Evolutionary conservation across 1,284 basidiomycete species (phyloP).

Genomic region (Leucoagaricus sp.): DNA sequence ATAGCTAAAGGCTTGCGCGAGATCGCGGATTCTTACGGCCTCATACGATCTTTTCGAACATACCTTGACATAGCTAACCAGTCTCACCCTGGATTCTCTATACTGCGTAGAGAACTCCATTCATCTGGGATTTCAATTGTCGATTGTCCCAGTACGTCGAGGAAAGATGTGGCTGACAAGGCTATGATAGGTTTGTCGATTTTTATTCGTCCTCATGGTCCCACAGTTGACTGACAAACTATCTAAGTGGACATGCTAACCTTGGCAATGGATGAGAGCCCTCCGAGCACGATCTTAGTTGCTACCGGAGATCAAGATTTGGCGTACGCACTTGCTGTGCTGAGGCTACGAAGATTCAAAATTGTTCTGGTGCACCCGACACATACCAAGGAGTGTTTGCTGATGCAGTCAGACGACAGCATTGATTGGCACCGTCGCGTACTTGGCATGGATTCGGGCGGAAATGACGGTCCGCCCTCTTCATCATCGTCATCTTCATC

Average conservation of each 20-base stretch:
- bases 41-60: slow-evolving; percentile 36
- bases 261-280: slow-evolving; percentile 51
- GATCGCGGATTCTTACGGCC: slow-evolving; percentile 30
- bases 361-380: slow-evolving; percentile 48
- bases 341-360: slow-evolving; percentile 46
- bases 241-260: slow-evolving; percentile 49
- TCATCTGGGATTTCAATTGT: slow-evolving; percentile 50
- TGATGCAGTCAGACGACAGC: slow-evolving; percentile 42
- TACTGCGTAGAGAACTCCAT: slow-evolving; percentile 49
- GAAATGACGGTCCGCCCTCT: background rate
- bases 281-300: slow-evolving; percentile 47
- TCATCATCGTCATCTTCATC: background rate
- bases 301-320: slow-evolving; percentile 55
- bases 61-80: slow-evolving; percentile 37
- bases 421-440: slow-evolving; percentile 4
- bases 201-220: background rate
- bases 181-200: slow-evolving; percentile 36
- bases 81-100: slow-evolving; percentile 23
- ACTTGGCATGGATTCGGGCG: background rate
- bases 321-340: slow-evolving; percentile 48
- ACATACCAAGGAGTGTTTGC: slow-evolving; percentile 40
- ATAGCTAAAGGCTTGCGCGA: slow-evolving; percentile 34
- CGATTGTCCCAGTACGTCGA: slow-evolving; percentile 9
- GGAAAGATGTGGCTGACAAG: slow-evolving; percentile 25
- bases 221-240: background rate